Evolutionary conservation across 352 stramenopile genomes (phyloP), one percentile per base, ranked within the genome.

Genomic region (Phytophthora pisi): DNA sequence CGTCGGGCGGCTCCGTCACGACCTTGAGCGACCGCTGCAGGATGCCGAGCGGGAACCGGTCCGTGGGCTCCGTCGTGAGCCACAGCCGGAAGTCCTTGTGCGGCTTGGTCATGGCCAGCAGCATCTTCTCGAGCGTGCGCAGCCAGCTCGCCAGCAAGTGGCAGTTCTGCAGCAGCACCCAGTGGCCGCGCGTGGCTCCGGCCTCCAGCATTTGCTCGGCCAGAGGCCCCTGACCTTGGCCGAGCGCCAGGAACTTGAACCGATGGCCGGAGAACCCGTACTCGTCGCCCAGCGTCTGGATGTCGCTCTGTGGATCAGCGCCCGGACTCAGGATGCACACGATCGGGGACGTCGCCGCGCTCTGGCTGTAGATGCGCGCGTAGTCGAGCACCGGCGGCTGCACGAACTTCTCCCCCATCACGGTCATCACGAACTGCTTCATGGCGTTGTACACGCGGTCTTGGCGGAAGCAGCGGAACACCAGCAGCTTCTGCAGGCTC

Each of bases 361-460:
- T 97, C 59, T 98, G 94, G 2, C 83, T 81, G 74, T 96, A 98
- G 24, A 98, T 98, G 2, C 94, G 87, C 0, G 80, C 75, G 70
- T 98, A 98, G 70, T 99, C 92, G 0, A 98, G 74, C 28, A 98
- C 93, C 0, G 96, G 96, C 8, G 96, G 95, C 72, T 99, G 96
- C 8, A 98, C 96, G 51, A 94, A 99, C 61, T 97, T 97, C 60
- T 98, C 93, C 6, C 94, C 90, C 84, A 98, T 96, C 7, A 89
- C 63, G 23, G 77, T 82, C 49, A 97, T 93, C 20, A 99, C 96
- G 64, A 98, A 98, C 30, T 97, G 71, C 66, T 98, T 98, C 68
- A 98, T 97, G 10, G 92, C 93, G 64, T 98, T 98, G 69, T 98
- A 98, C 15, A 98, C 94, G 3, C 96, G 88, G 64, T 99, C 96